phyloP scores from a whole-genome alignment of 768 basidiomycete genomes.

The Clathrus columnatus region DNA sequence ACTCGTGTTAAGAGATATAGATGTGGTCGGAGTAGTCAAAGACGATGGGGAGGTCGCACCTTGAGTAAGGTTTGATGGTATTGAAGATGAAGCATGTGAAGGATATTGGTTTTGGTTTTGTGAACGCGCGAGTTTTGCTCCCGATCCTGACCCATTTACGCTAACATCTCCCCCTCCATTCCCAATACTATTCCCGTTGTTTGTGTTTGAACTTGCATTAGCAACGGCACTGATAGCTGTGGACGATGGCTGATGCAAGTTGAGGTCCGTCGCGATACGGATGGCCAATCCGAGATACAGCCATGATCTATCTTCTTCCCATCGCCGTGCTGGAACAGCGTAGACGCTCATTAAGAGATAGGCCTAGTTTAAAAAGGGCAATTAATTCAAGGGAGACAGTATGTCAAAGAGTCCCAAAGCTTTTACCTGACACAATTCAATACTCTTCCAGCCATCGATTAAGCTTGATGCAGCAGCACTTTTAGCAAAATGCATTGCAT shows the following conservation, averaged over 20 bases:
- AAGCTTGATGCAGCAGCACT: slow-evolving; percentile 73
- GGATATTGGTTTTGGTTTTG: no score
- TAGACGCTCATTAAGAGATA: slow-evolving; percentile 84
- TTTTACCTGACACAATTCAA: slow-evolving; percentile 68
- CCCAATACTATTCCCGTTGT: neutral
- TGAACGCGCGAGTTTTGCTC: no score
- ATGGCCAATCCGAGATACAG: slow-evolving; percentile 82
- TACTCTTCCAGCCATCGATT: slow-evolving; percentile 71
- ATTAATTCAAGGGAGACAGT: neutral
- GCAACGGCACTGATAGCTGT: slow-evolving; percentile 60
- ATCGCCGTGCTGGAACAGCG: slow-evolving; percentile 67
- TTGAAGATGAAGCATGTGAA: no score
- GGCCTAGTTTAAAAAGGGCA: slow-evolving; percentile 27
- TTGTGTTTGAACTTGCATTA: neutral
- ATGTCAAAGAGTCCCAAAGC: neutral
- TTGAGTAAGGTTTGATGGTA: no score
- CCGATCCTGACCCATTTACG: no score
- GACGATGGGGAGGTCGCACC: no score
- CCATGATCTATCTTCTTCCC: slow-evolving; percentile 91
- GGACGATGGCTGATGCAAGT: slow-evolving; percentile 61
- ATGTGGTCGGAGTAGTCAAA: no score
- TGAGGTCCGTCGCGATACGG: slow-evolving; percentile 83
- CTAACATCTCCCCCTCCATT: no score
- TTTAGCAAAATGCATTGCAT: slow-evolving; percentile 85
- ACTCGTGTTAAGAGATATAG: neutral